Evolutionary conservation across 371 early-diverging fungal species (phyloP), one percentile per base, ranked within the genome.

Genomic region (Saksenaea vasiformis): DNA sequence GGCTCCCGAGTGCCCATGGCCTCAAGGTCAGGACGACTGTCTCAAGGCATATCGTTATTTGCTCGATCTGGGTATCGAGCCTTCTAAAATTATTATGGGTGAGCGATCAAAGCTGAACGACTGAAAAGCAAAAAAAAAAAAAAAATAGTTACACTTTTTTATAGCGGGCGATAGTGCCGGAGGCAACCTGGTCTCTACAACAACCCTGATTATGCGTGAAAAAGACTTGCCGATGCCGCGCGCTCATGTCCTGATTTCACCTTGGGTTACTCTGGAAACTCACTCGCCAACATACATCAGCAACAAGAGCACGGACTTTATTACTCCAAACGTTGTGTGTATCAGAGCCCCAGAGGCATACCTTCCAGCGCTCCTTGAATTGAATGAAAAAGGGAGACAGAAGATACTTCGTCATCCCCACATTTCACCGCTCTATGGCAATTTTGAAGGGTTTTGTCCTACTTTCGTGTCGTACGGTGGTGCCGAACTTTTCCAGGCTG

Each of bases 131-230:
- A 51, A 36, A 14, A 13, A 39, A 17, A 13, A 24, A 15, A 36
- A 14, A 26, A 26, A 4, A 47, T 22, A 10, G 19, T 43, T 10
- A 43, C 47, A 19, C 24, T 51, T 60, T 19, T 41, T 22, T 51
- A 28, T 60, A 74, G 79, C 65, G 34, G 79, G 79, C 15, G 79
- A 79, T 36, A 70, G 70, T 57, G 76, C 76, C 3, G 79, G 79
- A 31, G 79, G 74, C n/a, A 71, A 73, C 43, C 53, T 79, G 39
- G 66, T 68, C 3, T 68, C 71, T 1, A 61, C 58, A 14, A 47
- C 57, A 13, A 47, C 76, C 10, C 26, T 69, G 27, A 24, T 54
- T 22, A 22, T 69, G n/a, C 70, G 66, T 15, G 54, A 71, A 43
- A 61, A 72, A 31, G 54, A 64, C 0, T 54, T 73, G 22, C 67